Evolutionary conservation across 768 basidiomycete genomes (phyloP).

Genomic region (Boletus rubescentipes): DNA sequence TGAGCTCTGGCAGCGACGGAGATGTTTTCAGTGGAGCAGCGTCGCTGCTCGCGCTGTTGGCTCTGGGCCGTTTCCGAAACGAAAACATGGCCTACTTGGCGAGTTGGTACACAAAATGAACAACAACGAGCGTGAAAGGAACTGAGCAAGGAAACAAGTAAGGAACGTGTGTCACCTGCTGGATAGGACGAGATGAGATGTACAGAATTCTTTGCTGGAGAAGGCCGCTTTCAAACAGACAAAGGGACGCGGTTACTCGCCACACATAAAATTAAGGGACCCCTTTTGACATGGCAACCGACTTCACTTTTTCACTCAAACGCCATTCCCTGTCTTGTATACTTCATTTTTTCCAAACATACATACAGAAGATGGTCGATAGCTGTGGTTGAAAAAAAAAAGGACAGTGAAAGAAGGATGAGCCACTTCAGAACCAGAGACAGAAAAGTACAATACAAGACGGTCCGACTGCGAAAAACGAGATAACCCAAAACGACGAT

Average conservation of each 20-base stretch:
- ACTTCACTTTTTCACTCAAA: neutral
- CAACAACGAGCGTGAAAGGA: slow-evolving; percentile 24
- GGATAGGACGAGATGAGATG: slow-evolving; percentile 12
- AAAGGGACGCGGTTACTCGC: slow-evolving; percentile 7
- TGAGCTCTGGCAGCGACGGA: slow-evolving; percentile 78
- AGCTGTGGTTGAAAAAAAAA: slow-evolving; percentile 24
- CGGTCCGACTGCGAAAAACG: slow-evolving; percentile 32
- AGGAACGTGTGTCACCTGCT: slow-evolving; percentile 23
- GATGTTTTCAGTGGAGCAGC: slow-evolving; percentile 60
- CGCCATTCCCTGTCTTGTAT: slow-evolving; percentile 7
- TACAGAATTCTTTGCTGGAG: slow-evolving; percentile 17
- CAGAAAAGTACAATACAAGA: slow-evolving; percentile 36
- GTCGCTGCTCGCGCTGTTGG: slow-evolving; percentile 39
- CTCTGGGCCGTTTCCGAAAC: slow-evolving; percentile 63
- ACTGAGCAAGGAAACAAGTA: slow-evolving; percentile 25
- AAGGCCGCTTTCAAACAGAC: slow-evolving; percentile 18
- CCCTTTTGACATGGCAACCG: slow-evolving; percentile 30
- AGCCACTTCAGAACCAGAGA: slow-evolving; percentile 16
- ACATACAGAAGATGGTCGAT: slow-evolving; percentile 32
- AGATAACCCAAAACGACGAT: slow-evolving; percentile 34
- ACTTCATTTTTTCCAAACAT: slow-evolving; percentile 27
- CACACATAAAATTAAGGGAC: slow-evolving; percentile 22
- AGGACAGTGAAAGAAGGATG: slow-evolving; percentile 5
- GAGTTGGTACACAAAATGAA: slow-evolving; percentile 23
- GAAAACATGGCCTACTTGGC: slow-evolving; percentile 57